Conservation (phyloP, 306 rosid species). For the Cicer yamashitae region DNA sequence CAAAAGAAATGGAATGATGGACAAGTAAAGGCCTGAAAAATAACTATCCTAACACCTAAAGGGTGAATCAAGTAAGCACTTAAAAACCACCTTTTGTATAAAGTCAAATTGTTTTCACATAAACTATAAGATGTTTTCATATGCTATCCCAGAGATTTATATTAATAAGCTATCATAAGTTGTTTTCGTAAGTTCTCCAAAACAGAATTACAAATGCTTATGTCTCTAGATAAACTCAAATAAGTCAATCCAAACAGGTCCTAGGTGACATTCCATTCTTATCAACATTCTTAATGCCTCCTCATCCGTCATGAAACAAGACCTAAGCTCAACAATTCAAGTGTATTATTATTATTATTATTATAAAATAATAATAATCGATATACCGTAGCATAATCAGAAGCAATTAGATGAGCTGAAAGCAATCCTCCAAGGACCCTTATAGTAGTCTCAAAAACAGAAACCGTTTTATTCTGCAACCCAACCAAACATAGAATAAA, state of each 20-base stretch:
- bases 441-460: slow-evolving; percentile 88
- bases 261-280: not conserved
- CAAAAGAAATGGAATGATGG: not conserved
- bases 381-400: slow-evolving; percentile 93
- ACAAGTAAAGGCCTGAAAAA: not conserved
- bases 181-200: too few species aligned
- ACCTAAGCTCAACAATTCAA: not conserved
- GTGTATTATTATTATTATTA: not conserved
- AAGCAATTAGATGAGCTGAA: slow-evolving; percentile 89
- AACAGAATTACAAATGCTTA: too few species aligned
- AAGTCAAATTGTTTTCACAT: too few species aligned
- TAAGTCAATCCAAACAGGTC: not conserved
- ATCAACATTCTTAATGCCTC: not conserved
- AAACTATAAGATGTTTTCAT: too few species aligned
- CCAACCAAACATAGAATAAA: not conserved
- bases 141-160: too few species aligned
- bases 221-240: too few species aligned
- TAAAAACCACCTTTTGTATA: not conserved
- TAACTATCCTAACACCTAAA: not conserved
- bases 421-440: slow-evolving; percentile 93
- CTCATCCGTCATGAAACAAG: not conserved
- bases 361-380: slow-evolving; percentile 22
- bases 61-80: not conserved
- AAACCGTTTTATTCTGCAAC: slow-evolving; percentile 94
- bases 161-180: too few species aligned